Percentiles rank a stretch among this genome's conserved stretches.
Conservation (phyloP, 352 stramenopile species). For the Phytophthora agathidicida region DNA sequence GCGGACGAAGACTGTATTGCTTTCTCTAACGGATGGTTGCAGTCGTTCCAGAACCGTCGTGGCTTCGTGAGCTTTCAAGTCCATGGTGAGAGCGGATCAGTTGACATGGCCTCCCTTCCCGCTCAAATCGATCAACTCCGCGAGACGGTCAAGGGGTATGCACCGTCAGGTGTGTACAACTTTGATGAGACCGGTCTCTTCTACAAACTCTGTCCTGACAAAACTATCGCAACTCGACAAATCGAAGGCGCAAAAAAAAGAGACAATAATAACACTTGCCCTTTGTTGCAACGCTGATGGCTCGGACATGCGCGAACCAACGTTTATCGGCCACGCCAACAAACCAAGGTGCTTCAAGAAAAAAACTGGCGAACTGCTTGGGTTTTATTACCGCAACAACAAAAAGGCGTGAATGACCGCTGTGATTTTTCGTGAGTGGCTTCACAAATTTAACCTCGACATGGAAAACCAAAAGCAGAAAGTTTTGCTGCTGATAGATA, state of each 20-base stretch:
- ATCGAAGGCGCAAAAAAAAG: not conserved
- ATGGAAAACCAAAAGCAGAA: too few species aligned
- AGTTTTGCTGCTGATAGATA: too few species aligned
- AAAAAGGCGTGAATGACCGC: conserved; percentile 1
- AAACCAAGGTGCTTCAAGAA: conserved; percentile 8
- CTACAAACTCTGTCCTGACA: not conserved
- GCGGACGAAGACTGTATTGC: too few species aligned
- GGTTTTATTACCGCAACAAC: conserved; percentile 4
- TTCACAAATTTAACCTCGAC: too few species aligned
- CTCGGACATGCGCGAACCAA: not conserved
- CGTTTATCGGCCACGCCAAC: not conserved
- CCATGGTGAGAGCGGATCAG: not conserved
- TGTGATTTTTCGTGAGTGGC: conserved; percentile 2
- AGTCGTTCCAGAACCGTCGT: not conserved
- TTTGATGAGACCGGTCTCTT: not conserved
- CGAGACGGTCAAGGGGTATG: not conserved
- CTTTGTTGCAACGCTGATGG: conserved; percentile 3
- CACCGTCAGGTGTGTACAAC: not conserved
- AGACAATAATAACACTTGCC: not conserved
- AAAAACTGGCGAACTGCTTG: too few species aligned
- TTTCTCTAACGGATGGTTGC: too few species aligned
- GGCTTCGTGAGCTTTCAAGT: not conserved
- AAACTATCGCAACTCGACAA: not conserved
- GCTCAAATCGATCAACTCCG: not conserved
- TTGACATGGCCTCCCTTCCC: not conserved